Base-by-base conservation (phyloP, 257 asterid species). In the Plectranthus barbatus region DNA sequence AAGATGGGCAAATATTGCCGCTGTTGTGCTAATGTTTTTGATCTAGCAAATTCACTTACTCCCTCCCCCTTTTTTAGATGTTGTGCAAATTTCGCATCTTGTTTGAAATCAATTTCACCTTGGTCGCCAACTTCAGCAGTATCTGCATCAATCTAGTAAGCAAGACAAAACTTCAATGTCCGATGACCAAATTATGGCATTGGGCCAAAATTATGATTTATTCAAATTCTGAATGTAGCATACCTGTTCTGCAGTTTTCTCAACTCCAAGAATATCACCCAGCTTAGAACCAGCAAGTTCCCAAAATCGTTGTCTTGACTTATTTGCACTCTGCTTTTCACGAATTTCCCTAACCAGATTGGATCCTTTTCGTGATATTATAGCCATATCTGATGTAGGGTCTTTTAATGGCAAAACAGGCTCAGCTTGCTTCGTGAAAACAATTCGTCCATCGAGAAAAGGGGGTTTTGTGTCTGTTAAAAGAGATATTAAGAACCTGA, bases 361-460 rank as follows among this genome's bases (percentile, higher is more conserved):
- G 44, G 99, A 93, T 34, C 99, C 99, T 72, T 93, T 93, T 46
- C 96, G 83, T 13, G 99, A 79, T 80, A 93, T 90, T 81, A 93
- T 90, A 34, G 99, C 99, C 99, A 93, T 90, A 68, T 93, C 99
- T 33, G 99, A 93, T 8, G 97, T 93, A 23, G 97, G 95, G 75
- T 93, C 99, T 81, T 90, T 93, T 53, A 93, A 31, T 51, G 99
- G 97, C 97, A 87, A 84, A 57, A 93, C 68, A 20, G 97, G 95
- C 68, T 90, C 96, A 55, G 97, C 97, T 77, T 90, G 97, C 74
- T 84, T 90, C 4, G 97, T 90, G 76, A 77, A 90, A 57, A 90
- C 97, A 78, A 86, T 87, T 75, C 96, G 87, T 53, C 97, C 96
- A 66, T 93, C 99, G 17, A 93, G 95, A 81, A 93, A 93, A 24